These are phyloP conservation scores for Amanita pseudoporphyria DNA, from an alignment of 768 basidiomycete species.

Conservation along the genomic window DNA sequence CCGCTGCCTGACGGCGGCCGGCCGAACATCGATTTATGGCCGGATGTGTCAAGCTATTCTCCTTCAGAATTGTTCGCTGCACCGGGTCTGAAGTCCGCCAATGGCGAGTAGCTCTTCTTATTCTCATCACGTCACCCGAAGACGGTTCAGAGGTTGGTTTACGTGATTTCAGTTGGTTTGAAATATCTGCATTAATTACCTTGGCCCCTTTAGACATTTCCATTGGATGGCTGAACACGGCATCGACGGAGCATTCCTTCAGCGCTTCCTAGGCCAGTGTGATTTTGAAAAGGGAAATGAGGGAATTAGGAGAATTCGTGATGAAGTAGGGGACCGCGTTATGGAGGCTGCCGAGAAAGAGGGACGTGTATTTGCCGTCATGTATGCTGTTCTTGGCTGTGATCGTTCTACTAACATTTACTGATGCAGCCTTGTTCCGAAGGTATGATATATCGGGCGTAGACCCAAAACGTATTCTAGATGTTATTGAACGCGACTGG, in stretches of 20 bases:
- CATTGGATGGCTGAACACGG: constrained; percentile 79
- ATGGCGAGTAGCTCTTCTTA: constrained; percentile 53
- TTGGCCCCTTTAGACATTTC: constrained; percentile 48
- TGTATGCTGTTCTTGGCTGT: constrained; percentile 36
- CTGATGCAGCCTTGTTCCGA: neutral
- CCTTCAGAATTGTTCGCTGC: constrained; percentile 62
- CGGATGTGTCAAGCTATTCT: constrained; percentile 62
- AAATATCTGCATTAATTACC: neutral
- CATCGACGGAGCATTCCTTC: constrained; percentile 74
- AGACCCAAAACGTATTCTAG: constrained; percentile 57
- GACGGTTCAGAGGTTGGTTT: constrained; percentile 51
- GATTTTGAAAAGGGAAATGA: constrained; percentile 45
- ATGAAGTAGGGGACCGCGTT: constrained; percentile 67
- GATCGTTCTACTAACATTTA: neutral
- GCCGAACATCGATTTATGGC: constrained; percentile 73
- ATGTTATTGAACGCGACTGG: constrained; percentile 66
- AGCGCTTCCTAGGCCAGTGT: constrained; percentile 65
- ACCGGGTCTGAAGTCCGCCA: constrained; percentile 49
- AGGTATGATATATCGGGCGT: constrained; percentile 85
- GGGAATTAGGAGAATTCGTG: constrained; percentile 54
- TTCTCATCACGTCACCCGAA: constrained; percentile 73
- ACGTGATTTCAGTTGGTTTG: neutral
- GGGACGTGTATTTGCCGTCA: constrained; percentile 75
- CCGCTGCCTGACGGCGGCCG: constrained; percentile 61
- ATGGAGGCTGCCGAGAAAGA: constrained; percentile 71